Evolutionary conservation across 129 eudicot species (phyloP), one percentile per base, ranked within the genome.

Genomic region (Flaveria linearis): DNA sequence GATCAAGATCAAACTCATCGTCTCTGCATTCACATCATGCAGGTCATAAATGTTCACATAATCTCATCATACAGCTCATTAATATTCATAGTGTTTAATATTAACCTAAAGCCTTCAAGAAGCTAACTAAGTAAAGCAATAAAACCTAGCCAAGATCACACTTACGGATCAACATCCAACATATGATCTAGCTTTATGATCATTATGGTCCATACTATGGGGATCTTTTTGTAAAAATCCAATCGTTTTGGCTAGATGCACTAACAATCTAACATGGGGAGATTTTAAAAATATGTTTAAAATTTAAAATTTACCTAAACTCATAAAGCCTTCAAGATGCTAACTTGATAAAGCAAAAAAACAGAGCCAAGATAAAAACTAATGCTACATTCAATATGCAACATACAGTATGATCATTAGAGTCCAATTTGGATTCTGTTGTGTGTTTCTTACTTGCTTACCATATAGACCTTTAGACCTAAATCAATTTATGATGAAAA

Each of bases 1-100:
- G 99, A 80, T 94, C 97, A 79, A 94, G 85, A 82, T 91, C 99
- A 67, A 87, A 89, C 68, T 86, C 98, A 20, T 90, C 96, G 11
- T 91, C 93, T 86, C 98, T 93, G 91, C 76, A 78, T 58, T 74
- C 25, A 50, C 39, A 82, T 74, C 26, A 75, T 43, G 63, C 33
- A 68, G 16, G 20, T 49, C 84, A 47, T 69, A 60, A 14, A 50
- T 13, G 70, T 71, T 8, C 12, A 42, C 46, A 26, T 26, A 26
- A 26, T 26, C 13, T 9, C 41, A 36, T 36, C 41, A 36, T 36
- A 36, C 41, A 36, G 41, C 41, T 36, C 62, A 11, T 16, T 55
- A 66, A 65, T 50, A 20, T 76, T 70, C 69, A 18, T 39, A 57
- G 56, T 36, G 47, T 25, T 52, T 10, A 14, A 26, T 7, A 17